Conservation (phyloP, 1,284 basidiomycete species). For the Vanrija humicola region DNA sequence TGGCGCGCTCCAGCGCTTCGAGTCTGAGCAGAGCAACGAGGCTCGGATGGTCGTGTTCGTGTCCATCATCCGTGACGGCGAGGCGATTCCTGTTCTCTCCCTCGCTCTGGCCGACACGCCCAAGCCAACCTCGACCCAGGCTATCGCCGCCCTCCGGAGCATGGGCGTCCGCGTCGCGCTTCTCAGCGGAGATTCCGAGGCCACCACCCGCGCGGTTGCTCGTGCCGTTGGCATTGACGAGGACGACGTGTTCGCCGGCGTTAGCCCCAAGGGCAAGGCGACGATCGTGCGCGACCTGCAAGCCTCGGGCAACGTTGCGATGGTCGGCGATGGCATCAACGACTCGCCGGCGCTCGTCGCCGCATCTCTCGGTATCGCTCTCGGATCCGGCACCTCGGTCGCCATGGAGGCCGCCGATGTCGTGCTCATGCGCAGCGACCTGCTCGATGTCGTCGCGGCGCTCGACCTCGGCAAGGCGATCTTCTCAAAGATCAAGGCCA, state of each 20-base stretch:
- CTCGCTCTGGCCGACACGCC: constrained; percentile 79
- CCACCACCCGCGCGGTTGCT: constrained; percentile 79
- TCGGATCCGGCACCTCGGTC: constrained; percentile 91
- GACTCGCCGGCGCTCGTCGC: constrained; percentile 95
- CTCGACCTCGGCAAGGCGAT: constrained; percentile 85
- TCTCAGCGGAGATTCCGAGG: constrained; percentile 83
- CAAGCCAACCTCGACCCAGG: constrained; percentile 74
- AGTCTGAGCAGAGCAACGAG: constrained; percentile 60
- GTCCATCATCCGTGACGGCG: constrained; percentile 54
- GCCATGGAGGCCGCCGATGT: constrained; percentile 97
- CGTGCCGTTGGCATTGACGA: constrained; percentile 76
- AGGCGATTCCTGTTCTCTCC: constrained; percentile 58
- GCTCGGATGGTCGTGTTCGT: constrained; percentile 85
- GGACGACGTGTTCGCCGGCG: constrained; percentile 76
- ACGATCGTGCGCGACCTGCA: constrained; percentile 70
- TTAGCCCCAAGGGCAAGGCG: constrained; percentile 91
- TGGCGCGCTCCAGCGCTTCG: constrained; percentile 59
- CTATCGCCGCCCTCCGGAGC: constrained; percentile 67
- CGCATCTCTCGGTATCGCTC: constrained; percentile 90
- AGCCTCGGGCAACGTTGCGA: constrained; percentile 70
- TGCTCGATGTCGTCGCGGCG: constrained; percentile 94
- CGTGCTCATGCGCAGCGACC: constrained; percentile 92
- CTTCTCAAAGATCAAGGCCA: constrained; percentile 77
- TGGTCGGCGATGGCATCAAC: constrained; percentile 99
- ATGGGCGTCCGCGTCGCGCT: constrained; percentile 90